Percentiles rank a stretch among this genome's conserved stretches.
These are phyloP conservation scores for Microsporum audouinii DNA, from an alignment of 2,329 filamentous ascomycete species.

Conservation along the genomic window DNA sequence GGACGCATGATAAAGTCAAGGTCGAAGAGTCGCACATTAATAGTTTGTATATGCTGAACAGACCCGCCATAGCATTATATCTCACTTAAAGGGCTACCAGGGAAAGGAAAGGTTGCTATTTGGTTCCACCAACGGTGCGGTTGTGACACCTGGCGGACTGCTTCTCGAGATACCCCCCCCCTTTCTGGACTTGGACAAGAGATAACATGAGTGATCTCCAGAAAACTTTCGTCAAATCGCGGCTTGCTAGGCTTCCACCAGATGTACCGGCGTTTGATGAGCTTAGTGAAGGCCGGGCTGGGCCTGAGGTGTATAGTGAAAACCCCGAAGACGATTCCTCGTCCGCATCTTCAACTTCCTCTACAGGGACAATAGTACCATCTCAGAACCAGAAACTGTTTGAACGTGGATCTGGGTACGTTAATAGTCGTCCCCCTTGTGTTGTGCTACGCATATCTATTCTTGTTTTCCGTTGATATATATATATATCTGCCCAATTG, in stretches of 20 bases:
- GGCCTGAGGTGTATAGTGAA: slow-evolving; percentile 15
- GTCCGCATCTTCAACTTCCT: slow-evolving; percentile 72
- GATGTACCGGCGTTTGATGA: slow-evolving; percentile 40
- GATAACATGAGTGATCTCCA: slow-evolving; percentile 65
- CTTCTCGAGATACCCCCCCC: slow-evolving; percentile 1
- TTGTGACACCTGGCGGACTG: not conserved
- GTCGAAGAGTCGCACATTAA: not conserved
- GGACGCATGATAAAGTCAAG: not conserved
- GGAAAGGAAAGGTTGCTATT: not conserved
- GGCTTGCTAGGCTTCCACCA: slow-evolving; percentile 53
- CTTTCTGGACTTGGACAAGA: not conserved
- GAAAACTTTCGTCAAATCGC: slow-evolving; percentile 65
- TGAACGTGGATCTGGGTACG: slow-evolving; percentile 57
- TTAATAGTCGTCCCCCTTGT: slow-evolving; percentile 14
- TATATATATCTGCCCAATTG: not conserved
- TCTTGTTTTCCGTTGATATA: not conserved
- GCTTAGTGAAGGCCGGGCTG: slow-evolving; percentile 23
- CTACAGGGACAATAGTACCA: slow-evolving; percentile 81
- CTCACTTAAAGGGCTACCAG: not conserved
- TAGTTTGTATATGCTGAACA: not conserved
- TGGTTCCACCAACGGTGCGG: not conserved
- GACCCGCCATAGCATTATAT: not conserved
- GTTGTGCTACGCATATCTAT: not conserved
- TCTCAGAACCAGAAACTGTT: slow-evolving; percentile 62
- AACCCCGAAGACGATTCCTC: slow-evolving; percentile 54